Base-by-base conservation (phyloP, 495 filamentous ascomycete species). In the Penicillium arizonense region DNA sequence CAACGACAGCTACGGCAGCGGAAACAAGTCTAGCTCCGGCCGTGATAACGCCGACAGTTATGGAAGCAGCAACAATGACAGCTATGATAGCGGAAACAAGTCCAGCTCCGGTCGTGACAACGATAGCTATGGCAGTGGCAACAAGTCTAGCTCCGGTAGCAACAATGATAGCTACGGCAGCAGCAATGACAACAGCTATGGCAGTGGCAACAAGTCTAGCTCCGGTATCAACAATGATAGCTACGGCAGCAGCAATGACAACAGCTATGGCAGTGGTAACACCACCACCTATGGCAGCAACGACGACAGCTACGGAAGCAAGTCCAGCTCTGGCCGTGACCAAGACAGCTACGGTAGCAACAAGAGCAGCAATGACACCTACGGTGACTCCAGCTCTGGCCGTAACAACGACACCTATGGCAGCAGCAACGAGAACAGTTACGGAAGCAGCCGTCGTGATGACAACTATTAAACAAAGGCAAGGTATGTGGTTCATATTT, bases 121-220 rank as follows among this genome's bases (percentile, higher is more conserved):
- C 3, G 33, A 36, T 9, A 36, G 34, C 34, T 36, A 36, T 35
- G 46, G 46, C 46, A 48, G 45, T 38, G 14, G 35, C 35, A 48
- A 48, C 37, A 20, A 40, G 37, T 4, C 3, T 7, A 42, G 12
- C 47, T 50, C 38, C 26, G 37, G 47, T 18, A 14, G 37, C n/a
- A 21, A 30, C 28, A 34, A 41, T 32, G 5, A 46, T 5, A 35
- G 16, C 6, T 35, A 35, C 13, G 32, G 20, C 5, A 13, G 16
- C 13, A 16, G 30, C 12, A 47, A 47, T 18, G 10, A 24, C 11
- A 26, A 45, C 9, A 48, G 46, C 35, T 48, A 48, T 12, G 34
- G 46, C 8, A 48, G 24, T 7, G 7, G 26, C 21, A 46, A 24
- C 39, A 42, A 9, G 10, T 10, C 21, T 11, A 26, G 44, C 34